Evolutionary conservation across 1,139 yeast species (phyloP), one percentile per base, ranked within the genome.

Genomic region (Chernovozyma sophiae-reginae): DNA sequence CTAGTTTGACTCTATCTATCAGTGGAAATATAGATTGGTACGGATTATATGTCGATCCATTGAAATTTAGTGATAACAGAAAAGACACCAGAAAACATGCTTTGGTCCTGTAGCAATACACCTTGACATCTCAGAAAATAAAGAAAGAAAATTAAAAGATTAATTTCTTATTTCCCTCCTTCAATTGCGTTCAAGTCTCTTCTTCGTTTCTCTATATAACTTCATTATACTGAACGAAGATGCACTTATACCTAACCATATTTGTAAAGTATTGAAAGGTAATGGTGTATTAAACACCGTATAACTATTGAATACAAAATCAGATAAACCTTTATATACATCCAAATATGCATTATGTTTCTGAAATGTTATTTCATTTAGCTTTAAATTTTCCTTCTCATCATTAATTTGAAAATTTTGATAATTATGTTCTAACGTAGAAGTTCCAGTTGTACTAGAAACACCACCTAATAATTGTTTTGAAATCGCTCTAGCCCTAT

Each of bases 161-260:
- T 20, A 6, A 20, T 7, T 20, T 10, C 8, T 6, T 20, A 7
- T 7, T 20, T 10, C 8, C 6, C 10, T 10, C 23, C 6, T 6
- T 10, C 10, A 10, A 20, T 20, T 20, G 8, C 6, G 23, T 20
- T 37, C 39, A 42, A 62, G 43, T 29, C 42, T 52, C 46, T 52
- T 55, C 44, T 61, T 65, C 3, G 70, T 65, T 43, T 69, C 74
- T 26, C 75, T 54, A 48, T 56, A 70, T 25, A 70, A 48, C 50
- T 69, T 70, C 35, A 58, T 46, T 6, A 67, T 58, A 46, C 74
- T 66, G 44, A 70, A 56, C 14, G 53, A 41, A 7, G 72, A 55
- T 7, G 76, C 74, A 45, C 61, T 55, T 27, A 70, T 65, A 7
- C 76, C 76, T 68, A 69, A 64, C 75, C 74, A 70, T 19, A 69